Evolutionary conservation across 2,329 filamentous ascomycete genomes (phyloP).

Genomic region (Fusarium solani-melongenae): DNA sequence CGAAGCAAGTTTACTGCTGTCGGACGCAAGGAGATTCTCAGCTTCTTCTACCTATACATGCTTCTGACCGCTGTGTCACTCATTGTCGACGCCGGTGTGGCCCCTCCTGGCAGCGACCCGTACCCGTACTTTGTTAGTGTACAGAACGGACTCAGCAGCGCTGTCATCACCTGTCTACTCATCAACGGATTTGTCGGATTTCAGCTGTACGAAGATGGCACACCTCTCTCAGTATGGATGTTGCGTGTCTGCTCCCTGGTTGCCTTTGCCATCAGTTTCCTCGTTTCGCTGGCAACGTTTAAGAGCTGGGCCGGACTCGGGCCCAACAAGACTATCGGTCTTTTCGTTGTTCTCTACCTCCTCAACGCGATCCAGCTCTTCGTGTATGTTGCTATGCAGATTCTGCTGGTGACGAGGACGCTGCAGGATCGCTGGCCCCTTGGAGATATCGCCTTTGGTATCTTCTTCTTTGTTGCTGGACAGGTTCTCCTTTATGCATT

Average conservation of each 20-base stretch:
- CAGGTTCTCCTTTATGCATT: conserved; percentile 95
- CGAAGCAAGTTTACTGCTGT: conserved; percentile 98
- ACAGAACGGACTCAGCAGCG: conserved; percentile 86
- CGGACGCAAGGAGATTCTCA: conserved; percentile 78
- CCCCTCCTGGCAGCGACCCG: conserved; percentile 81
- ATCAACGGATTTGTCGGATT: conserved; percentile 99
- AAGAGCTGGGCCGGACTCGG: conserved; percentile 88
- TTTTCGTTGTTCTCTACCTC: conserved; percentile 93
- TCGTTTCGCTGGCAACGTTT: conserved; percentile 91
- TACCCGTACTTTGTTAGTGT: conserved; percentile 93
- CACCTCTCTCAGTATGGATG: conserved; percentile 92
- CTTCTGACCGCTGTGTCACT: conserved; percentile 89
- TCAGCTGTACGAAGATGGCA: conserved; percentile 97
- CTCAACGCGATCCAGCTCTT: conserved; percentile 88
- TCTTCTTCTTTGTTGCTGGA: conserved; percentile 90
- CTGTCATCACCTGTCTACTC: conserved; percentile 86
- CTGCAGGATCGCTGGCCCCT: conserved; percentile 96
- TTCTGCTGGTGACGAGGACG: conserved; percentile 88
- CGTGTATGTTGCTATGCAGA: conserved; percentile 87
- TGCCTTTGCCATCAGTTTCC: conserved; percentile 88
- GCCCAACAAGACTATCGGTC: conserved; percentile 85
- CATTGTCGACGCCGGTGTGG: conserved; percentile 90
- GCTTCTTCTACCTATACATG: conserved; percentile 98
- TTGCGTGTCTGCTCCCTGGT: conserved; percentile 80
- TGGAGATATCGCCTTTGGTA: conserved; percentile 88